phyloP scores from a whole-genome alignment of 2,329 filamentous ascomycete species.

The Sclerotinia spermophila region DNA sequence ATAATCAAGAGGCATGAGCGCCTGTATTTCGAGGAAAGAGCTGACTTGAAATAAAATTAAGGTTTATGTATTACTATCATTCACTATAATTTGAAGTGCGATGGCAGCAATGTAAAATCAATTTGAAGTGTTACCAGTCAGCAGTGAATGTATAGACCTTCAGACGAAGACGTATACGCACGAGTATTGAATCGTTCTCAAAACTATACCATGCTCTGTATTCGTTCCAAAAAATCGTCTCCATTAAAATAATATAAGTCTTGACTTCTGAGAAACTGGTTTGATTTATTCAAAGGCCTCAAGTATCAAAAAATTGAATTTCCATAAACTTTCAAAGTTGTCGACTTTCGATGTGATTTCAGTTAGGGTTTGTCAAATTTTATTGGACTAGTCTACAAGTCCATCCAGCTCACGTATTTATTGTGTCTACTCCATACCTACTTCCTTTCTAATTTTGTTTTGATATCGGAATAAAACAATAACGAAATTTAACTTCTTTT shows the following conservation, averaged over 20 bases:
- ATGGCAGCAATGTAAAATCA: background rate
- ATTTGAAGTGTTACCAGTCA: background rate
- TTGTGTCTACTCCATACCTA: background rate
- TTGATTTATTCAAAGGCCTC: background rate
- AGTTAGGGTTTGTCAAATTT: no score
- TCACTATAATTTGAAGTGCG: background rate
- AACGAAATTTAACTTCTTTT: background rate
- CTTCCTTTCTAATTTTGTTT: background rate
- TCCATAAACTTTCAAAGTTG: background rate
- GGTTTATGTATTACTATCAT: background rate
- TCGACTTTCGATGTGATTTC: rapidly evolving
- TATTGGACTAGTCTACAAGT: background rate
- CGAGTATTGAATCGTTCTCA: background rate
- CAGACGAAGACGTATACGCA: background rate
- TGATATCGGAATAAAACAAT: background rate
- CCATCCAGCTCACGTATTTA: background rate
- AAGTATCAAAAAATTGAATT: background rate
- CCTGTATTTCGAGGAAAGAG: background rate
- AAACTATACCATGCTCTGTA: background rate
- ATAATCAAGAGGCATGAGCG: background rate
- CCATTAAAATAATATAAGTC: no score
- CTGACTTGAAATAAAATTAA: background rate
- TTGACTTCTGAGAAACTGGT: background rate
- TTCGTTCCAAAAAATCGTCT: no score
- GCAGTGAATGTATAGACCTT: background rate